Base-by-base conservation (phyloP, 371 early-diverging fungal species). In the Apophysomyces sp. region DNA sequence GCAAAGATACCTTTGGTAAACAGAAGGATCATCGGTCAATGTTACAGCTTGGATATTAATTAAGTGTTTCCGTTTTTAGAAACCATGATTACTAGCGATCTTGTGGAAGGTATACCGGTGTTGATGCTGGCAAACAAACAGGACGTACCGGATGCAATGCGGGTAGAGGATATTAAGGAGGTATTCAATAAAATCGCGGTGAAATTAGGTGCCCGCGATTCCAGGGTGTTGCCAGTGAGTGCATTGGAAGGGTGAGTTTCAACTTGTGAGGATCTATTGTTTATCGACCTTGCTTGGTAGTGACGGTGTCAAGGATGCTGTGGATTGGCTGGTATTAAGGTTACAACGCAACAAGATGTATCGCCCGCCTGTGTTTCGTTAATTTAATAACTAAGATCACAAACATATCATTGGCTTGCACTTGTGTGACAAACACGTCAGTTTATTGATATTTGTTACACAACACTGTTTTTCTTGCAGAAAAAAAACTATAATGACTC, bases 101-200 rank as follows among this genome's bases (percentile, higher is more conserved):
- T 76, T 15, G 83, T 92, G 6, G 94, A 92, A 60, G 93, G 95
- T 0, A 87, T 98, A 6, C 98, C 98, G 4, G 77, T 98, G 6
- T 71, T 97, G 44, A 94, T 98, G 86, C 70, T 97, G 62, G 96
- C 96, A 6, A 98, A 96, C 75, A 98, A 98, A 66, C 92, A 94
- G 72, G 98, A 98, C 72, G 66, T 84, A 27, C 68, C 76, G n/a
- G 83, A 85, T 5, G 89, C 94, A 0, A 64, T 92, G 55, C 74
- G 80, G 21, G 83, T 96, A n/a, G 94, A 93, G 30, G 85, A 92
- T 49, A 86, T 96, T 62, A 95, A 97, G 69, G 95, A 97, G 62
- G 81, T 91, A 24, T 92, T 98, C 61, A 97, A 96, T 70, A 85
- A 84, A 52, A 89, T 97, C 63, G 96, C 96, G 8, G 78, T 89